phyloP scores from a whole-genome alignment of 1,139 yeast species.

The Debaryomyces subglobosus region DNA sequence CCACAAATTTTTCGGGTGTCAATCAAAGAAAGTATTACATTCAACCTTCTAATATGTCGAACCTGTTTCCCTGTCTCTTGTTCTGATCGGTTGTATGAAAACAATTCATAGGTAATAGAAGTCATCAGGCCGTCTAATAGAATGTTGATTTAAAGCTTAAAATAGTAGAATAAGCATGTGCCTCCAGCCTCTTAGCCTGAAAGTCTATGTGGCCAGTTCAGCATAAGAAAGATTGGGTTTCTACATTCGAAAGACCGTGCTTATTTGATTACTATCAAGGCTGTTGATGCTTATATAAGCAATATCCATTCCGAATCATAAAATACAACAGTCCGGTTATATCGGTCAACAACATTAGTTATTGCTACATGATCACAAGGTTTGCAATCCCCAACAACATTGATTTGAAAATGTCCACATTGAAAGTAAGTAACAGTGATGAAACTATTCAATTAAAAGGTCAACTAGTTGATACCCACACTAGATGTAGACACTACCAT shows the following conservation, averaged over 20 bases:
- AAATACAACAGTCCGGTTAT: not conserved
- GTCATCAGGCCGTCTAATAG: no score
- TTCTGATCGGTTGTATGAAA: no score
- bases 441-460: constrained; percentile 17
- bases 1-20: not conserved
- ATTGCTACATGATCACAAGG: not conserved
- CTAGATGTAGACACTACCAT: constrained; percentile 46
- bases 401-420: not conserved
- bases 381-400: not conserved
- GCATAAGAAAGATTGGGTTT: no score
- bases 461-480: constrained; percentile 31
- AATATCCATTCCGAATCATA: not conserved
- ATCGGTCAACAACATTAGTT: not conserved
- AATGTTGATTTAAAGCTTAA: no score
- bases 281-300: not conserved
- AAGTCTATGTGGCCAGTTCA: no score
- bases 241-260: not conserved
- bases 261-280: not conserved
- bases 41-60: no score
- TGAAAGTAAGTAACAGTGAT: not conserved
- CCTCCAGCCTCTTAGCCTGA: no score
- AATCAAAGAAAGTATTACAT: no score
- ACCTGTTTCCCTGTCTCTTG: no score
- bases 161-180: no score
- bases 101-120: no score